Evolutionary conservation across 1,284 basidiomycete species (phyloP).

Genomic region (Trichosporon faecale): DNA sequence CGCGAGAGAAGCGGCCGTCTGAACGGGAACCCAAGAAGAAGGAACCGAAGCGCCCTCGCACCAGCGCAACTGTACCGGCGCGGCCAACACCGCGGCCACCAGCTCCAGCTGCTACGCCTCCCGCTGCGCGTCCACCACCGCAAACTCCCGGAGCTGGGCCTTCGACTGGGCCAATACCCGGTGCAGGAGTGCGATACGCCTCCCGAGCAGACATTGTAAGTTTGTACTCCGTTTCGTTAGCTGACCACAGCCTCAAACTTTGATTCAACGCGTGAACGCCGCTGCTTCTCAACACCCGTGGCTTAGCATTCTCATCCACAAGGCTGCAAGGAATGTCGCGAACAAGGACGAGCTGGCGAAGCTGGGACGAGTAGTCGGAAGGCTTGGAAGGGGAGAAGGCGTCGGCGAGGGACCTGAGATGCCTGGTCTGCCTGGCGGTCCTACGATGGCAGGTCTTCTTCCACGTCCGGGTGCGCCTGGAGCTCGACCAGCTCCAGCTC

Average conservation of each 20-base stretch:
- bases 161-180: conserved; percentile 5
- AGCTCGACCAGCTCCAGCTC: neutral
- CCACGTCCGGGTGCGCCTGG: conserved; percentile 2
- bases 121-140: neutral
- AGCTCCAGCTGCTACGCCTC: neutral
- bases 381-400: conserved; percentile 39
- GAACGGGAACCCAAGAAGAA: neutral
- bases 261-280: conserved; percentile 47
- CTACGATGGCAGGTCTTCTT: conserved; percentile 14
- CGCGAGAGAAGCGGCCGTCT: neutral
- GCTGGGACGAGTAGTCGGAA: conserved; percentile 41
- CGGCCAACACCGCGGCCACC: neutral
- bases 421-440: conserved; percentile 17
- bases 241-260: conserved; percentile 25
- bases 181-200: conserved; percentile 15
- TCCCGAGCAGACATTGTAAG: conserved; percentile 25
- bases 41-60: conserved; percentile 12
- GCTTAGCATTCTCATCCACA: conserved; percentile 48
- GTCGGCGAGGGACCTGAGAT: conserved; percentile 26
- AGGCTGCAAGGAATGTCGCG: conserved; percentile 45
- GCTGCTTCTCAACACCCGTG: conserved; percentile 44
- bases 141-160: conserved; percentile 10
- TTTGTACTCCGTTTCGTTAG: neutral
- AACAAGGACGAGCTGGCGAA: conserved; percentile 47
- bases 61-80: neutral